These are phyloP conservation scores for Phialocephala subalpina DNA, from an alignment of 2,329 filamentous ascomycete species.

Conservation along the genomic window DNA sequence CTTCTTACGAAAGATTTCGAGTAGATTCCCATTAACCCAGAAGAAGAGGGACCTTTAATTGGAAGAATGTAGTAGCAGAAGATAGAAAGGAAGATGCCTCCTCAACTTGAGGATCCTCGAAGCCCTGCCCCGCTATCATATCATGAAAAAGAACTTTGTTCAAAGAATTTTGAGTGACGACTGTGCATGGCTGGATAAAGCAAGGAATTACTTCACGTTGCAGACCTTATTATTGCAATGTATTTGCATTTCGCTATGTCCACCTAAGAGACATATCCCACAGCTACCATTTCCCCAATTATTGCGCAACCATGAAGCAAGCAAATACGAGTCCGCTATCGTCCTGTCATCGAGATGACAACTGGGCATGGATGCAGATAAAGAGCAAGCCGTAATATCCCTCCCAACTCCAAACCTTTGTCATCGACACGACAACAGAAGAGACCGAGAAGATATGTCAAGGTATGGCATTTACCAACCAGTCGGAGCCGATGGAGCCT, in stretches of 20 bases:
- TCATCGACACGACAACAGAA: slow-evolving; percentile 1
- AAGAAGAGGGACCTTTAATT: too few species aligned
- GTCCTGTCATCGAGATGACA: neutral
- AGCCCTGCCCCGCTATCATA: too few species aligned
- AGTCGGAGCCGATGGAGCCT: neutral
- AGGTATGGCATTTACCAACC: neutral
- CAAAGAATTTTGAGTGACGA: neutral
- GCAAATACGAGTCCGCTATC: neutral
- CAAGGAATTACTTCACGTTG: neutral
- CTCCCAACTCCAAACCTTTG: neutral
- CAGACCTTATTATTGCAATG: neutral
- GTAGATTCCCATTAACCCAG: too few species aligned
- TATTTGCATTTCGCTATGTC: neutral
- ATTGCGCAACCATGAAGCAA: neutral
- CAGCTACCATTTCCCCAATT: slow-evolving; percentile 1
- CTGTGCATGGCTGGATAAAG: neutral
- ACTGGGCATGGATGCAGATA: neutral
- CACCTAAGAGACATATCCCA: neutral
- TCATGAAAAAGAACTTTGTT: too few species aligned
- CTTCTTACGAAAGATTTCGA: too few species aligned
- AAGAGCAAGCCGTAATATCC: neutral
- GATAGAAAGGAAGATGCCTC: too few species aligned
- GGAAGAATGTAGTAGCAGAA: too few species aligned
- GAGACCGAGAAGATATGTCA: neutral
- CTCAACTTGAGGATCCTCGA: too few species aligned